Base-by-base conservation (phyloP, 768 basidiomycete species). In the Pholiota microspora region DNA sequence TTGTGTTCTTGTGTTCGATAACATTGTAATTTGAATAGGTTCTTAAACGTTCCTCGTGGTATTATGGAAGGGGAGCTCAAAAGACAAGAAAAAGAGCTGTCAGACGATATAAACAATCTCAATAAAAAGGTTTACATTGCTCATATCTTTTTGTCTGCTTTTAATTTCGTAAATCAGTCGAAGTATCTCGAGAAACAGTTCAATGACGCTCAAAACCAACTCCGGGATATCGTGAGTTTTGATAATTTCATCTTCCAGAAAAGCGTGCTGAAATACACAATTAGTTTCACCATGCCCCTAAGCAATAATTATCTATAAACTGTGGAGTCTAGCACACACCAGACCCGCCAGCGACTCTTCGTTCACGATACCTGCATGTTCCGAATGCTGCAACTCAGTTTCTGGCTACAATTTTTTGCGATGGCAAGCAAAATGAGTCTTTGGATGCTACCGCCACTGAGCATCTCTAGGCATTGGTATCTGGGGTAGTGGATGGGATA, bases 121-220 rank as follows among this genome's bases (percentile, higher is more conserved):
- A 84, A 80, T 40, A 98, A 97, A 73, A 98, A 98, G 82, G 92
- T 92, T 53, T 29, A 9, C 27, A 47, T 21, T 42, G 18, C 9
- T 44, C 10, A 31, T 25, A 18, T 13, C 6, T 4, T 23, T 40
- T 31, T 35, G 35, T 21, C 9, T 36, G 24, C 34, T 36, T 27
- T 24, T 45, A 23, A 45, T 24, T 7, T 24, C 23, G 27, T 12
- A 58, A 21, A 0, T 45, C 55, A 94, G 92, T 79, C 85, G 23
- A 95, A 95, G 71, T 96, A 88, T 68, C 79, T 97, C 2, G 94
- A 97, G 70, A 96, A 96, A 64, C 93, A 96, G 65, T 91, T 89
- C 66, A 89, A 87, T 52, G 93, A 95, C 60, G 92, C 94, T 1
- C 92, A 95, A 71, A 74, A 75, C 18, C 94, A 94, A 65, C 73